A percentile compares a stretch with the other conserved stretches of the same genome.
These are phyloP conservation scores for Cladosporium sp. DNA, from an alignment of 2,329 filamentous ascomycete genomes.

Conservation along the genomic window DNA sequence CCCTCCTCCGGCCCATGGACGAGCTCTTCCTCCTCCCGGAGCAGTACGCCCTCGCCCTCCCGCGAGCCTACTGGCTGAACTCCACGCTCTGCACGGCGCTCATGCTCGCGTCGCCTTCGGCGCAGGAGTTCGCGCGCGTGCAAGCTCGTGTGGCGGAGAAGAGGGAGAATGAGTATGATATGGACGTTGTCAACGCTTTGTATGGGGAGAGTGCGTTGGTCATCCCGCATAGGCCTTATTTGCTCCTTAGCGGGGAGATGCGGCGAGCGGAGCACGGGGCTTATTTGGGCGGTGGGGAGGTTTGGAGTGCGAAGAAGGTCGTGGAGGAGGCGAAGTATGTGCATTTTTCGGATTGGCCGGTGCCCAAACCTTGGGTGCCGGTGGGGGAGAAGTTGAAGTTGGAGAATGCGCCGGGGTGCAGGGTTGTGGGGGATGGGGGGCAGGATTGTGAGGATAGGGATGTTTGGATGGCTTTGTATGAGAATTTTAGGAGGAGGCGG, in stretches of 20 bases:
- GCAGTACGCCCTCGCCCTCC: conserved; percentile 54
- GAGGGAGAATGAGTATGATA: conserved; percentile 32
- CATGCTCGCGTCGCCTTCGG: conserved; percentile 19
- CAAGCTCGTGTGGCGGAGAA: conserved; percentile 8
- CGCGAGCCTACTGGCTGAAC: conserved; percentile 65
- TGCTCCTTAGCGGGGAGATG: conserved; percentile 60
- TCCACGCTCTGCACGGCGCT: conserved; percentile 29
- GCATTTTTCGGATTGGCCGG: conserved; percentile 67
- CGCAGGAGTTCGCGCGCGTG: conserved; percentile 14
- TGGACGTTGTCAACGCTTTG: conserved; percentile 54
- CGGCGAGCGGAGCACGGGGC: conserved; percentile 48
- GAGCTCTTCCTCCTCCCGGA: conserved; percentile 64
- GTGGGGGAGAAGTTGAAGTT: conserved; percentile 28
- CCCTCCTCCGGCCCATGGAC: conserved; percentile 60
- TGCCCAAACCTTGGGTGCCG: conserved; percentile 61
- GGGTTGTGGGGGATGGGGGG: background rate
- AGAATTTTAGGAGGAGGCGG: conserved; percentile 26
- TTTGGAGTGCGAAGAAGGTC: conserved; percentile 55
- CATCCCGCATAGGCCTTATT: conserved; percentile 60
- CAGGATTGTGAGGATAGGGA: conserved; percentile 34
- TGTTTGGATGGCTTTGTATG: conserved; percentile 24
- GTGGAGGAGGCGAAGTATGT: conserved; percentile 60
- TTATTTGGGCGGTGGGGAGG: conserved; percentile 36
- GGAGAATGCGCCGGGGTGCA: conserved; percentile 20
- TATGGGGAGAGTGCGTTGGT: conserved; percentile 58